phyloP scores from a whole-genome alignment of 108 stramenopile genomes.

The Fragilariopsis cylindrus region DNA sequence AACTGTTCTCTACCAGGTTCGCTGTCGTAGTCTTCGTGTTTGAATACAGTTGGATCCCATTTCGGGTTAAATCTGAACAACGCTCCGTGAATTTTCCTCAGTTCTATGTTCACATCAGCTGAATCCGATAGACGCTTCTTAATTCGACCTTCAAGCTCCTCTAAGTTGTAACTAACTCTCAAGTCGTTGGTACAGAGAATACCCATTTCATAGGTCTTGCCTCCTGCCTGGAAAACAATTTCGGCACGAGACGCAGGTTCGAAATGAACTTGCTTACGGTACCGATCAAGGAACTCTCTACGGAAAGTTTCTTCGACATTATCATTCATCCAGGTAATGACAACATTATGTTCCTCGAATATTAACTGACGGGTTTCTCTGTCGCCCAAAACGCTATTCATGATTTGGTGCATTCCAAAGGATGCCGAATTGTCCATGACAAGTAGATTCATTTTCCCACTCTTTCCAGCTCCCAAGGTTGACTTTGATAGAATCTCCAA shows the following conservation, averaged over 20 bases:
- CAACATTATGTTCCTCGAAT: conserved; percentile 8
- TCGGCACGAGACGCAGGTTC: conserved; percentile 30
- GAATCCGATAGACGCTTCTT: conserved; percentile 13
- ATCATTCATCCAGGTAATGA: conserved; percentile 9
- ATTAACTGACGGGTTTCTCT: not conserved
- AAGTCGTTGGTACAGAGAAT: conserved; percentile 11
- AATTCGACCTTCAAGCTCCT: conserved; percentile 19
- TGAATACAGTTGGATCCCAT: conserved; percentile 27
- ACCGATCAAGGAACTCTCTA: conserved; percentile 28
- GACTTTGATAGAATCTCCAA: conserved; percentile 6
- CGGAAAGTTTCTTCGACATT: conserved; percentile 15
- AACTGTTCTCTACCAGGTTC: conserved; percentile 57
- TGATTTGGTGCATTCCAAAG: conserved; percentile 30
- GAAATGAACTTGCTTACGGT: conserved; percentile 20
- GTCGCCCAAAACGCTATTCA: conserved; percentile 27
- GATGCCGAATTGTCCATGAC: conserved; percentile 41
- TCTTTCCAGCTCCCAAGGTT: conserved; percentile 1
- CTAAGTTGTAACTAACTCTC: conserved; percentile 5
- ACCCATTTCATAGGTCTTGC: conserved; percentile 24
- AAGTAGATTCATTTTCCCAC: conserved; percentile 26
- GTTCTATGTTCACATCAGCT: conserved; percentile 2
- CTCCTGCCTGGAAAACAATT: conserved; percentile 20
- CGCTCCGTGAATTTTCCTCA: conserved; percentile 20
- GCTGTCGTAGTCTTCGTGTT: conserved; percentile 64
- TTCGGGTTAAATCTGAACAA: conserved; percentile 9